Conservation (phyloP, 768 basidiomycete species). For the Gymnopilus dilepis region DNA sequence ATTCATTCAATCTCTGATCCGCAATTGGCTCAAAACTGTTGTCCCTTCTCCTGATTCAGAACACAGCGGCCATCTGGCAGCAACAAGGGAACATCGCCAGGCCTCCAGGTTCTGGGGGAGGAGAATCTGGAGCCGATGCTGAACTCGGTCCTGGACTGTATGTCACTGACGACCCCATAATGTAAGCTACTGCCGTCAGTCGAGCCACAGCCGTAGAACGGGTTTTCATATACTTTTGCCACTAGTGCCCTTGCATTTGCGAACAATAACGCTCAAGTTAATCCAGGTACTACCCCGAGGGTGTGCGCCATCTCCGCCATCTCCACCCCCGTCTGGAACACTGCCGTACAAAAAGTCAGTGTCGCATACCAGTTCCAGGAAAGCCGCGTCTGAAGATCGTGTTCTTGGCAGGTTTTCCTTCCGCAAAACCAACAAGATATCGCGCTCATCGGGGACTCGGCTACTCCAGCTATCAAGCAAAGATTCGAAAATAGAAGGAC, state of each 20-base stretch:
- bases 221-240: too few species aligned
- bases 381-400: not conserved
- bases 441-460: not conserved
- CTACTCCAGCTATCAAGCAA: not conserved
- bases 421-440: not conserved
- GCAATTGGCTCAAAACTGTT: not conserved
- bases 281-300: not conserved
- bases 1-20: not conserved
- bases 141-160: constrained; percentile 9
- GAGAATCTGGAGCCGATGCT: constrained; percentile 1
- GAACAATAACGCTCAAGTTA: not conserved
- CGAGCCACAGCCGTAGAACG: too few species aligned
- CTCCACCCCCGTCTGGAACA: not conserved
- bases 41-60: not conserved
- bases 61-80: not conserved
- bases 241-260: not conserved
- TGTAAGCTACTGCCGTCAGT: not conserved
- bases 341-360: not conserved
- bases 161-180: not conserved
- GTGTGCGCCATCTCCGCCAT: not conserved
- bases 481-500: not conserved
- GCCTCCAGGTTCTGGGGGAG: not conserved
- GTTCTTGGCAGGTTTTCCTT: not conserved
- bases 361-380: not conserved
- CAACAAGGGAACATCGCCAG: not conserved